Base-by-base conservation (phyloP, 108 stramenopile species). In the Fistulifera pelliculosa region DNA sequence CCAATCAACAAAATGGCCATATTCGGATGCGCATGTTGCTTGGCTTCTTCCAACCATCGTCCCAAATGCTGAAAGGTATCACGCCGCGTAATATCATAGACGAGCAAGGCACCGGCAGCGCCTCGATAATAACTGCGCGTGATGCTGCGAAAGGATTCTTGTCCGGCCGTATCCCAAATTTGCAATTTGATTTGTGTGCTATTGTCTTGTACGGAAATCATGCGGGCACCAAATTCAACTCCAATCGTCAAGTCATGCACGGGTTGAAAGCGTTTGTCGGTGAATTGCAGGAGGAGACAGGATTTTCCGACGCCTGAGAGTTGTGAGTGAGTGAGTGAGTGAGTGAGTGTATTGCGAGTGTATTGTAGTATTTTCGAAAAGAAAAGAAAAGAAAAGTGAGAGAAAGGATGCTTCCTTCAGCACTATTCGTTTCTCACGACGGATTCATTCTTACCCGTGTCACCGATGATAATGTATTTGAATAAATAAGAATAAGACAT, bases 1-100 rank as follows among this genome's bases (percentile, higher is more conserved):
- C 97, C 97, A 58, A 98, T 91, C 51, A 99, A 70, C 93, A 99
- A 94, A 67, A 99, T 97, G 41, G 93, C 91, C 99, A 99, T 99
- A 69, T 97, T 96, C 62, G 85, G 75, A 56, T 95, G 94, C 41
- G 82, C 81, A 73, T 99, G 95, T 68, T 96, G 95, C 38, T 96
- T 60, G 1, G 99, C 99, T 66, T 99, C 99, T 64, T 99, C 99
- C 38, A 99, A 83, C 99, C 99, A 99, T 38, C 95, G 75, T 16
- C 75, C 68, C 21, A 99, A 65, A 66, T 99, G 96, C 58, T 95
- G 95, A 66, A 99, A 99, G 19, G 96, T 98, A 66, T 99, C 99
- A 53, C 97, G 74, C 31, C 99, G 74, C 19, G 99, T 98, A 58
- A 99, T 99, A 58, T 99, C 99, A 62, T 99, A 99, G 14, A 99